Percentiles rank a stretch among this genome's conserved stretches.
These are phyloP conservation scores for Penicillium sp. DNA, from an alignment of 2,329 filamentous ascomycete genomes.

Conservation along the genomic window DNA sequence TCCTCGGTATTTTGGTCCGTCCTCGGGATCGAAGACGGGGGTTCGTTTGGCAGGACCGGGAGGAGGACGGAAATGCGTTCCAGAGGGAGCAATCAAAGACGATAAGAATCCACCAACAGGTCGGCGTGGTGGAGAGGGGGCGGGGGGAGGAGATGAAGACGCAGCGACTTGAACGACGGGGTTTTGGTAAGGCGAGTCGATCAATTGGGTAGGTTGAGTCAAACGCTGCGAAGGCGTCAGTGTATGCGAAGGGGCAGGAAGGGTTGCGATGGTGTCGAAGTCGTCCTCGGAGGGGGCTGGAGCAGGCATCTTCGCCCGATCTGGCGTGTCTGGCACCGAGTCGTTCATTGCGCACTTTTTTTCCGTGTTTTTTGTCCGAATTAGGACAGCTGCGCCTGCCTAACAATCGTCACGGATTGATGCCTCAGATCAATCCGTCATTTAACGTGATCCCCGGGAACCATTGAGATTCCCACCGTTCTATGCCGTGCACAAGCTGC, in stretches of 20 bases:
- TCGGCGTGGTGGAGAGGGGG: slow-evolving; percentile 37
- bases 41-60: slow-evolving; percentile 34
- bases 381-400: too few relatives aligned
- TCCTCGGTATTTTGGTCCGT: slow-evolving; percentile 54
- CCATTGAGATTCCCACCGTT: too few relatives aligned
- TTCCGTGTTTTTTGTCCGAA: not conserved
- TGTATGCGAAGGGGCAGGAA: slow-evolving; percentile 38
- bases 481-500: too few relatives aligned
- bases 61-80: slow-evolving; percentile 62
- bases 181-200: slow-evolving; percentile 40
- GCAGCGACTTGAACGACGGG: slow-evolving; percentile 70
- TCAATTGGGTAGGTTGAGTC: slow-evolving; percentile 58
- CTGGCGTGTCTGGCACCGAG: slow-evolving; percentile 39
- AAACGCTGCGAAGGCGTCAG: slow-evolving; percentile 46
- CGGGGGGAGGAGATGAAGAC: slow-evolving; percentile 69
- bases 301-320: slow-evolving; percentile 31
- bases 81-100: slow-evolving; percentile 66
- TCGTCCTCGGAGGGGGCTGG: slow-evolving; percentile 33
- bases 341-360: slow-evolving; percentile 32
- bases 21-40: slow-evolving; percentile 47
- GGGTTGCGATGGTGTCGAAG: slow-evolving; percentile 45
- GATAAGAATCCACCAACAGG: slow-evolving; percentile 44
- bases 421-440: too few relatives aligned
- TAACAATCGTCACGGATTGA: slow-evolving; percentile 1
- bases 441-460: too few relatives aligned